phyloP scores from a whole-genome alignment of 345 rosid genomes.

The Citrus sinensis region DNA sequence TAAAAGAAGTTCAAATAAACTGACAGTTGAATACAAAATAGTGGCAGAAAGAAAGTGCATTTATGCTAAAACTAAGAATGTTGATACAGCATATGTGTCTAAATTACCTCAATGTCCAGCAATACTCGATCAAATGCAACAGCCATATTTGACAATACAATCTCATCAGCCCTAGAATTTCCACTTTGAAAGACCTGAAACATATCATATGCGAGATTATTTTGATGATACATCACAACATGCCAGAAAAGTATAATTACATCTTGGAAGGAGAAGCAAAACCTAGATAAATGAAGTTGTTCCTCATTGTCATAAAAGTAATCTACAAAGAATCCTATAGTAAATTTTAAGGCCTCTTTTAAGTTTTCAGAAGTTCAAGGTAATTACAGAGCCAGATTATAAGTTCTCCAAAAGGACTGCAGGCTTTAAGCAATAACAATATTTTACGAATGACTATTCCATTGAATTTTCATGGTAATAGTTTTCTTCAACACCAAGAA shows the following conservation, averaged over 20 bases:
- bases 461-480: not conserved
- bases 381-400: not conserved
- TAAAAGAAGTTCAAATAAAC: constrained; percentile 16
- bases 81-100: not conserved
- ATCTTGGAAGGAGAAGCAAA: not conserved
- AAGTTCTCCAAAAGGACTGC: not conserved
- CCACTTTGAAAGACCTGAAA: constrained; percentile 75
- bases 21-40: not conserved
- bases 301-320: not conserved
- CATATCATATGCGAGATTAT: not conserved
- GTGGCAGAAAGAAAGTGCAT: not conserved
- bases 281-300: not conserved
- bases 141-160: constrained; percentile 79
- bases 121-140: constrained; percentile 70
- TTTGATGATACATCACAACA: not conserved
- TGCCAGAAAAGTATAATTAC: not conserved
- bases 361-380: not conserved
- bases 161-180: constrained; percentile 52
- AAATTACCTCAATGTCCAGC: constrained; percentile 78
- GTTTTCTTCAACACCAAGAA: not conserved
- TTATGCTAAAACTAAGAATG: constrained; percentile 7
- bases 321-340: constrained; percentile 4
- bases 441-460: not conserved
- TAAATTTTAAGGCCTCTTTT: not conserved
- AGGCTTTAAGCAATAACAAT: not conserved